Base-by-base conservation (phyloP, 345 rosid species). In the Eucalyptus sp. region DNA sequence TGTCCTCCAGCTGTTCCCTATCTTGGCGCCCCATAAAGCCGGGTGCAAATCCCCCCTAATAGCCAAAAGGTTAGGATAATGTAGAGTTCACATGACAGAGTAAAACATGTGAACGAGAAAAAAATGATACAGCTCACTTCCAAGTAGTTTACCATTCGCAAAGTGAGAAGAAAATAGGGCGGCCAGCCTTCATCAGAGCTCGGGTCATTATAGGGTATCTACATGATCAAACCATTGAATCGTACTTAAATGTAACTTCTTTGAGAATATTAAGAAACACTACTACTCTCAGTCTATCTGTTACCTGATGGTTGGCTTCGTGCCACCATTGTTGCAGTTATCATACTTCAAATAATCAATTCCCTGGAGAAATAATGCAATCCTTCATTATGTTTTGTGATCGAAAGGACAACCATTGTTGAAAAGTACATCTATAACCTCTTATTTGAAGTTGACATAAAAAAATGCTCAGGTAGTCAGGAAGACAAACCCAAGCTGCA, bases 1-100 rank as follows among this genome's bases (percentile, higher is more conserved):
- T 50, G 99, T 97, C 92, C 99, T 96, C 98, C 99, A 97, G 91
- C 99, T 96, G 91, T 97, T 97, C 88, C 99, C 99, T 52, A 96
- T 90, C 33, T 62, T 90, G 76, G 91, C 88, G 25, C 98, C 99
- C 99, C 99, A 96, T 14, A 92, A 92, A 91, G 99, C 99, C 18
- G 99, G 99, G 90, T 97, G 98, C 96, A 96, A 88, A 89, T 95
- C 95, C 87, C 99, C 99, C 97, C 97, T 96, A 79, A n/a, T 43
- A 52, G 83, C 48, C 87, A 24, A 22, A 29, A 86, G 64, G 8
- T 86, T 50, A 52, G 9, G 62, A 50, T 50, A 29, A 25, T 14
- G 37, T 17, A 18, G 27, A 50, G 87, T 50, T 49, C 31, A 31
- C 44, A 9, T 33, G 29, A 31, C 15, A 44, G 10, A 6, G 60